Base-by-base conservation (phyloP, 2,329 filamentous ascomycete species). In the Colletotrichum ledebouriae region DNA sequence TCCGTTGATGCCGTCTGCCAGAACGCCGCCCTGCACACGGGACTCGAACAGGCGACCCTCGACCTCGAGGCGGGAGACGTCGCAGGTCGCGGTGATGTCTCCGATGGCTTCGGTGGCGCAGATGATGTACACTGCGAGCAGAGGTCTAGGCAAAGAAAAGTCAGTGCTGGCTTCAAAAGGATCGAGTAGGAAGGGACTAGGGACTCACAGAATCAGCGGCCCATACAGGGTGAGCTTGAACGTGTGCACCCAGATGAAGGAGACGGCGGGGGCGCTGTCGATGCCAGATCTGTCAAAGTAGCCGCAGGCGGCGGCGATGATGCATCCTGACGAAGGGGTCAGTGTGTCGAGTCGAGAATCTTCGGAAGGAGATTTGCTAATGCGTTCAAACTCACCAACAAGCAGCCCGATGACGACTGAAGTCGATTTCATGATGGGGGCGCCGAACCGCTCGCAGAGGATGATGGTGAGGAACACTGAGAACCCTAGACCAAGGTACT, bases 391-490 rank as follows among this genome's bases (percentile, higher is more conserved):
- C 62, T 69, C 37, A 69, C 66, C 66, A 52, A 70, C 58, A 0
- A 94, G 84, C 5, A 94, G 84, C 13, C 93, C 92, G 63, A 94
- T 84, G 47, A 94, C 88, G 37, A 95, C 92, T 34, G 90, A 89
- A 7, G 89, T 91, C 2, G 89, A 92, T 76, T 94, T 94, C 91
- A 96, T 94, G 72, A 96, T 91, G 0, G 93, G 93, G 0, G 92
- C 87, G 1, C 93, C 93, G 73, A 94, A 94, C 11, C 92, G 87
- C 78, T 96, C 93, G 76, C 91, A 93, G 12, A 95, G 76, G 69
- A 96, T 90, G 75, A 96, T 95, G 33, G 90, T 92, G 50, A 91
- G 73, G 75, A 95, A 95, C 41, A 94, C 93, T 50, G 89, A 89
- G 80, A 96, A 94, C 0, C 93, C 93, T 2, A 96, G 86, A 12